phyloP scores from a whole-genome alignment of 768 basidiomycete genomes.

The Trametes cubensis region DNA sequence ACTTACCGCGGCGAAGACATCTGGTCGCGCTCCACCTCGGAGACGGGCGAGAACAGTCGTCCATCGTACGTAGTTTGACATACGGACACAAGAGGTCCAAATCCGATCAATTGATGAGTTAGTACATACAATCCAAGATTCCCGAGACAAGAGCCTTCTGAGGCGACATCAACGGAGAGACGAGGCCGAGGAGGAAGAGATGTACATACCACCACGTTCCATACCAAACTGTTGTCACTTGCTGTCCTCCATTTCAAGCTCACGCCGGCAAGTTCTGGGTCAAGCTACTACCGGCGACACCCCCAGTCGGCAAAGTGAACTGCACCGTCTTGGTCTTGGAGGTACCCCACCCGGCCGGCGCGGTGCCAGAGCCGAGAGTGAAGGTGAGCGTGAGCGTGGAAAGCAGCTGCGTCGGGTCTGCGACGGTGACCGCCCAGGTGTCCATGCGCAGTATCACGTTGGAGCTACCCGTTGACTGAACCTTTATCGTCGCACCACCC shows the following conservation, averaged over 20 bases:
- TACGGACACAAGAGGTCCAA: background rate
- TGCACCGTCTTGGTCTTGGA: slow-evolving; percentile 34
- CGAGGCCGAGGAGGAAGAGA: too few species aligned
- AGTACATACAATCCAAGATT: background rate
- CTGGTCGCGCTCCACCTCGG: too few species aligned
- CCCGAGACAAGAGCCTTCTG: background rate
- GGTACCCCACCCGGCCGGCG: slow-evolving; percentile 33
- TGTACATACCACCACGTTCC: background rate
- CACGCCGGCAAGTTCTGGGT: slow-evolving; percentile 23
- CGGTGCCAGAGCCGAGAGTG: slow-evolving; percentile 28
- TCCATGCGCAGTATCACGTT: slow-evolving; percentile 47
- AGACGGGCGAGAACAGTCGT: too few species aligned
- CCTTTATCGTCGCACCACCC: slow-evolving; percentile 35
- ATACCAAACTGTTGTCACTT: background rate
- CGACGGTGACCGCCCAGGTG: slow-evolving; percentile 51
- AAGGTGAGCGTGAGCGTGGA: slow-evolving; percentile 42
- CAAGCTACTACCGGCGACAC: slow-evolving; percentile 53
- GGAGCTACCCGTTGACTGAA: slow-evolving; percentile 44
- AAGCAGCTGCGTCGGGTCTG: slow-evolving; percentile 65
- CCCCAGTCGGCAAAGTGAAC: slow-evolving; percentile 48
- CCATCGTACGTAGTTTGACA: too few species aligned
- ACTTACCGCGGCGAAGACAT: background rate
- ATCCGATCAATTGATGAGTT: background rate
- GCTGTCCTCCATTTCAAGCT: background rate
- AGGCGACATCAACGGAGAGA: background rate